A percentile compares a stretch with the other conserved stretches of the same genome.
Evolutionary conservation across 1,284 basidiomycete genomes (phyloP).

Genomic region (Malassezia cuniculi): DNA sequence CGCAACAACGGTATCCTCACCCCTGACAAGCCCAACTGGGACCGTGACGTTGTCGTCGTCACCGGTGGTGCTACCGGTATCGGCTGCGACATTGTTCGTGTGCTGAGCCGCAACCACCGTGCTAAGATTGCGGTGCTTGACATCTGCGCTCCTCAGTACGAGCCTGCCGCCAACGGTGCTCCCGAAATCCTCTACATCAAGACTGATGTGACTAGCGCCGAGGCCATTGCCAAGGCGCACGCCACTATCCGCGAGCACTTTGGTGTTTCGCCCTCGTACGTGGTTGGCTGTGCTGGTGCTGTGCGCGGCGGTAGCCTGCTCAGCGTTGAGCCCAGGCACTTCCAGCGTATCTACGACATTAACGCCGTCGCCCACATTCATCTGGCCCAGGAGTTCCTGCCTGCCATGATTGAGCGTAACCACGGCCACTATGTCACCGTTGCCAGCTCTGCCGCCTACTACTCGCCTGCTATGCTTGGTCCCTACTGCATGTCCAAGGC

Average conservation of each 20-base stretch:
- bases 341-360: conserved; percentile 28
- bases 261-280: conserved; percentile 19
- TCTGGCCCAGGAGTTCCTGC: conserved; percentile 38
- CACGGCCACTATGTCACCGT: conserved; percentile 42
- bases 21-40: conserved; percentile 30
- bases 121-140: conserved; percentile 41
- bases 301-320: conserved; percentile 32
- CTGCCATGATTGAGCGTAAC: conserved; percentile 33
- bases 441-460: conserved; percentile 33
- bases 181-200: conserved; percentile 40
- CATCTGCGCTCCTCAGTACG: conserved; percentile 33
- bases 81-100: conserved; percentile 37
- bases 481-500: conserved; percentile 39
- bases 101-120: conserved; percentile 23
- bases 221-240: conserved; percentile 25
- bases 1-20: conserved; percentile 28
- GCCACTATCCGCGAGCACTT: conserved; percentile 29
- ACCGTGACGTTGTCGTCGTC: conserved; percentile 37
- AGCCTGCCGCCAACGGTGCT: conserved; percentile 23
- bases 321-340: conserved; percentile 21
- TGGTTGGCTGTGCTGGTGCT: conserved; percentile 42
- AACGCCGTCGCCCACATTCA: conserved; percentile 38
- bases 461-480: conserved; percentile 31
- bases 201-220: conserved; percentile 35
- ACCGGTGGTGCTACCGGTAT: conserved; percentile 43